phyloP scores from a whole-genome alignment of 1,284 basidiomycete species.

The Leucoagaricus sp. region DNA sequence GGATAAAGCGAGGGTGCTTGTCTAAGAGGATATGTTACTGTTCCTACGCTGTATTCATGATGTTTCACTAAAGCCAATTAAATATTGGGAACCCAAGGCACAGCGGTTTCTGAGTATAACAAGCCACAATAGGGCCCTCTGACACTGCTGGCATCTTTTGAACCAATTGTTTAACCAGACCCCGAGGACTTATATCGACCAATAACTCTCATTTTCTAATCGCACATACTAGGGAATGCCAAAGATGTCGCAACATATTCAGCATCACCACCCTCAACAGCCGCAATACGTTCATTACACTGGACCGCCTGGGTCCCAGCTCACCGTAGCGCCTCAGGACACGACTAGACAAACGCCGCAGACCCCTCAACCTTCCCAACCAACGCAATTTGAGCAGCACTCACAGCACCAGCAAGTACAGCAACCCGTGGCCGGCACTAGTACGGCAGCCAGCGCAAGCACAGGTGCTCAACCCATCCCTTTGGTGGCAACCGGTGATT shows the following conservation, averaged over 20 bases:
- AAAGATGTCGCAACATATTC: slow-evolving; percentile 43
- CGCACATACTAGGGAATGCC: slow-evolving; percentile 19
- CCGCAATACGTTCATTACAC: slow-evolving; percentile 45
- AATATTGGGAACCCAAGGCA: too few relatives aligned
- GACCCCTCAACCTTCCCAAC: slow-evolving; percentile 25
- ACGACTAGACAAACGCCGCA: slow-evolving; percentile 23
- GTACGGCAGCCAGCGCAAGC: background rate
- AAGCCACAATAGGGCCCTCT: slow-evolving; percentile 5
- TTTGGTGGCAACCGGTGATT: slow-evolving; percentile 73
- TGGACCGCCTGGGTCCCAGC: slow-evolving; percentile 26
- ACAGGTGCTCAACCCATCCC: slow-evolving; percentile 31
- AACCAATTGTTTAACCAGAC: slow-evolving; percentile 17
- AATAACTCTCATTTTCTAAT: slow-evolving; percentile 20
- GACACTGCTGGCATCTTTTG: background rate
- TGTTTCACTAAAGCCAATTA: too few relatives aligned
- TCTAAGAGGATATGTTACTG: too few relatives aligned
- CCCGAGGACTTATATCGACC: slow-evolving; percentile 32
- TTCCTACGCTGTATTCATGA: too few relatives aligned
- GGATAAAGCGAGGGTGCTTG: too few relatives aligned
- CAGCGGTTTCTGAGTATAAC: background rate
- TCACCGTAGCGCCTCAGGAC: slow-evolving; percentile 24
- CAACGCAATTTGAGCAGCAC: slow-evolving; percentile 18
- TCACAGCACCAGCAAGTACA: slow-evolving; percentile 18
- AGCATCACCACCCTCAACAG: slow-evolving; percentile 36
- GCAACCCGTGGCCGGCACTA: slow-evolving; percentile 14